Evolutionary conservation across 2,329 filamentous ascomycete genomes (phyloP).

Genomic region (Hypocrella siamensis): DNA sequence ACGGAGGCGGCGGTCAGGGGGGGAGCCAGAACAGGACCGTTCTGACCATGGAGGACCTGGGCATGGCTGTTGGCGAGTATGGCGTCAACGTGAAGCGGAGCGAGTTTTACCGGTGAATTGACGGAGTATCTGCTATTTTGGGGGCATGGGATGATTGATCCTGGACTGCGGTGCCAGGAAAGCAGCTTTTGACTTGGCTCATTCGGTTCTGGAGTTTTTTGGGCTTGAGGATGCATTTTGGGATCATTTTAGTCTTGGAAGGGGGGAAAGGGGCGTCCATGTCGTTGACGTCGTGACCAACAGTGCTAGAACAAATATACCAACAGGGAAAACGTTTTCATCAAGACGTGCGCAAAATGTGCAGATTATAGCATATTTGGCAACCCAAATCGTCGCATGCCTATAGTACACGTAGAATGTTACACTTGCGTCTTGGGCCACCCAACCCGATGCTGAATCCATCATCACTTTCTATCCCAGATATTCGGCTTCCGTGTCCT

Average conservation of each 20-base stretch:
- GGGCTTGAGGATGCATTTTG: too few species aligned
- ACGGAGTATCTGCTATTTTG: too few species aligned
- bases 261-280: too few species aligned
- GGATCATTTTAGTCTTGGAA: too few species aligned
- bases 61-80: slow-evolving; percentile 96
- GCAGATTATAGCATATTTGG: too few species aligned
- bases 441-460: slow-evolving; percentile 5
- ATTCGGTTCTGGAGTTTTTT: background rate
- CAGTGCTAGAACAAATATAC: too few species aligned
- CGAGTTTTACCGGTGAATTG: slow-evolving; percentile 78
- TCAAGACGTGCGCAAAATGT: too few species aligned
- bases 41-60: slow-evolving; percentile 94
- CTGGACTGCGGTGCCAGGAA: background rate
- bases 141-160: background rate
- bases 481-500: slow-evolving; percentile 45
- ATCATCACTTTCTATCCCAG: slow-evolving; percentile 25
- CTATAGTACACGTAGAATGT: background rate
- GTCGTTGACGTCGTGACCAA: too few species aligned
- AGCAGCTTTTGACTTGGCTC: background rate
- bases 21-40: slow-evolving; percentile 84
- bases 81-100: slow-evolving; percentile 94
- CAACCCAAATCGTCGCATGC: background rate
- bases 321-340: too few species aligned
- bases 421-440: slow-evolving; percentile 3
- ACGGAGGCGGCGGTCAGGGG: slow-evolving; percentile 77